phyloP scores from a whole-genome alignment of 345 rosid genomes.

The Anastatica hierochuntica region DNA sequence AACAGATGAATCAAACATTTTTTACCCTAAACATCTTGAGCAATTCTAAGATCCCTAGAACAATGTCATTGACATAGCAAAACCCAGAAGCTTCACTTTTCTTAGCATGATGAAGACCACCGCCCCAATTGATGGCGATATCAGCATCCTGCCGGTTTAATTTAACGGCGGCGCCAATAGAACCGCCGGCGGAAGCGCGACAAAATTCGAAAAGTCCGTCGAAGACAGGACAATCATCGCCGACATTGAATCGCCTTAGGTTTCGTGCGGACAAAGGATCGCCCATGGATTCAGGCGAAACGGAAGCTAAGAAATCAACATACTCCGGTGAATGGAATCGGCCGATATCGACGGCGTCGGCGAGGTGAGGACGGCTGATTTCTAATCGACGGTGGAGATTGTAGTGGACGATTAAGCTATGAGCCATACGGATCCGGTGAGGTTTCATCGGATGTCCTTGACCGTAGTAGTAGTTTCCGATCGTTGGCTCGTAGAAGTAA shows the following conservation, averaged over 20 bases:
- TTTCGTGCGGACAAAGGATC: conserved; percentile 49
- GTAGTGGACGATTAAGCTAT: conserved; percentile 78
- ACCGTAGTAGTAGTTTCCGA: conserved; percentile 95
- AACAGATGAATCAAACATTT: neutral
- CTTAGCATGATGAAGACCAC: conserved; percentile 97
- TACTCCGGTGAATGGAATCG: conserved; percentile 77
- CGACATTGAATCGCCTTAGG: conserved; percentile 82
- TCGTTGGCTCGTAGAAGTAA: conserved; percentile 96
- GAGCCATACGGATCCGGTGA: conserved; percentile 98
- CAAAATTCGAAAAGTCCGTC: conserved; percentile 87
- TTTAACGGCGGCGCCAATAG: conserved; percentile 92
- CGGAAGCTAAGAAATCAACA: conserved; percentile 70
- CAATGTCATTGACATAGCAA: conserved; percentile 93
- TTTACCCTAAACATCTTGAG: too few relatives aligned
- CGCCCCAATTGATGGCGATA: conserved; percentile 95
- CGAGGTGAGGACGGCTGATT: conserved; percentile 87
- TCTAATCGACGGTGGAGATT: conserved; percentile 92
- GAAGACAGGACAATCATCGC: conserved; percentile 76
- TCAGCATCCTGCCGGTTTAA: conserved; percentile 80
- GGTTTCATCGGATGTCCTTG: conserved; percentile 99
- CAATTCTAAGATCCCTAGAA: conserved; percentile 59
- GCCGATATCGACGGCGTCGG: conserved; percentile 59
- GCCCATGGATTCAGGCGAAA: conserved; percentile 47
- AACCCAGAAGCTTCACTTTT: conserved; percentile 97
- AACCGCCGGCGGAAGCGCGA: conserved; percentile 96